A percentile compares a stretch with the other conserved stretches of the same genome.
These are phyloP conservation scores for Glomus cerebriforme DNA, from an alignment of 192 early-diverging fungal genomes.

Conservation along the genomic window DNA sequence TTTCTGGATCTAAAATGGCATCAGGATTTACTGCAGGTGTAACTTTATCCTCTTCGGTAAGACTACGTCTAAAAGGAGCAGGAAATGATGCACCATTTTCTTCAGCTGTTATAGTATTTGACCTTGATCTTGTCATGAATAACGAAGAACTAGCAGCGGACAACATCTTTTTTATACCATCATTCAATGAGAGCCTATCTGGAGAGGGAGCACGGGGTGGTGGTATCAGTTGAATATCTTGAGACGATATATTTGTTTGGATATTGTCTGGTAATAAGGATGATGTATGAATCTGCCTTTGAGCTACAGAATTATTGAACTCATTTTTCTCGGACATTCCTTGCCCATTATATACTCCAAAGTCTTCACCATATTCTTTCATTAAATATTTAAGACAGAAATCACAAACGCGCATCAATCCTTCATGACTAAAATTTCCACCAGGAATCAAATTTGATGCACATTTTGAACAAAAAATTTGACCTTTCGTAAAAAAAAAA, in stretches of 20 bases:
- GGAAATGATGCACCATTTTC: conserved; percentile 29
- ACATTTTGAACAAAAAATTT: conserved; percentile 78
- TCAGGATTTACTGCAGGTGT: conserved; percentile 36
- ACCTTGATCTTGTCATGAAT: conserved; percentile 46
- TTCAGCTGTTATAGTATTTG: conserved; percentile 44
- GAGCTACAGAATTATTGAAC: conserved; percentile 31
- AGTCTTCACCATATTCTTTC: conserved; percentile 51
- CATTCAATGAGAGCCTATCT: conserved; percentile 31
- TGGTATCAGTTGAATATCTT: not conserved
- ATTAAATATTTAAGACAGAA: conserved; percentile 57
- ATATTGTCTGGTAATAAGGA: conserved; percentile 42
- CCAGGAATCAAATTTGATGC: conserved; percentile 71
- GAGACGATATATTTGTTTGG: conserved; percentile 10
- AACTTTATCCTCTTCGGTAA: conserved; percentile 41
- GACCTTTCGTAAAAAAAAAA: conserved; percentile 48
- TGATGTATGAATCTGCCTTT: conserved; percentile 38
- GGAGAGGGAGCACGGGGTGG: conserved; percentile 20
- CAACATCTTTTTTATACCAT: conserved; percentile 42
- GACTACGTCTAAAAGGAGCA: conserved; percentile 51
- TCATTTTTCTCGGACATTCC: conserved; percentile 27
- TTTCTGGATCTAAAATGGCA: conserved; percentile 58
- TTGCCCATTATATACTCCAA: conserved; percentile 35
- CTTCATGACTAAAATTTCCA: conserved; percentile 67
- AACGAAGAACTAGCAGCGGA: conserved; percentile 39
- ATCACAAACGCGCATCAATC: conserved; percentile 68